Evolutionary conservation across 2,329 filamentous ascomycete genomes (phyloP), one percentile per base, ranked within the genome.

Genomic region (Pezicula radicicola): DNA sequence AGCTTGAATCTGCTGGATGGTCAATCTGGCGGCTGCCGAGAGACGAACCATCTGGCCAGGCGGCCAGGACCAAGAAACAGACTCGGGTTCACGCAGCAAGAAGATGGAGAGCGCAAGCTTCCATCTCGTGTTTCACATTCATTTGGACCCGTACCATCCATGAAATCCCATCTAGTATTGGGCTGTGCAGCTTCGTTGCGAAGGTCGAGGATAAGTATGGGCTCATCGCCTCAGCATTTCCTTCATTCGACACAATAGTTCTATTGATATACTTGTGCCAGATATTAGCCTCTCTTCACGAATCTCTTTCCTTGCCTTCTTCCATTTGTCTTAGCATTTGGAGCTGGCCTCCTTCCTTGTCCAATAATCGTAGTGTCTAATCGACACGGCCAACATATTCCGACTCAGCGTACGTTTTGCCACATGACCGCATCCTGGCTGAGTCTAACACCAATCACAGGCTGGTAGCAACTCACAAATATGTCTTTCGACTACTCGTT

Each of bases 401-500:
- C 51, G 50, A 42, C 43, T 35, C 49, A 59, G 54, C 57, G 62
- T 64, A 62, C 55, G 61, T 57, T 50, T 42, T 27, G 12, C 39
- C 25, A 47, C 39, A 19, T 42, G 33, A 30, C 33, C 27, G 21
- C 27, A 27, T 28, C 36, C 54, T 44, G 49, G 42, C 50, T 42
- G 33, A 45, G 18, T 16, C 49, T 60, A 49, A 61, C 58, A 52
- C 54, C 45, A 46, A 8, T 46, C 16, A 19, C 63, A 83, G 80
- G 80, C 79, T 82, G 77, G 78, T 72, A 81, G 80, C 75, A 33
- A 10, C 12, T 13, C 3, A 1, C 30, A 33, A 61, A 79, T 72
- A 77, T 84, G 70, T 72, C 80, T 53, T 84, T 84, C 67, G 78
- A 83, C 70, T 84, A 84, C 69, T 74, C 71, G 56, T 84, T 81